Base-by-base conservation (phyloP, 495 filamentous ascomycete genomes). In the Xeromyces bisporus region DNA sequence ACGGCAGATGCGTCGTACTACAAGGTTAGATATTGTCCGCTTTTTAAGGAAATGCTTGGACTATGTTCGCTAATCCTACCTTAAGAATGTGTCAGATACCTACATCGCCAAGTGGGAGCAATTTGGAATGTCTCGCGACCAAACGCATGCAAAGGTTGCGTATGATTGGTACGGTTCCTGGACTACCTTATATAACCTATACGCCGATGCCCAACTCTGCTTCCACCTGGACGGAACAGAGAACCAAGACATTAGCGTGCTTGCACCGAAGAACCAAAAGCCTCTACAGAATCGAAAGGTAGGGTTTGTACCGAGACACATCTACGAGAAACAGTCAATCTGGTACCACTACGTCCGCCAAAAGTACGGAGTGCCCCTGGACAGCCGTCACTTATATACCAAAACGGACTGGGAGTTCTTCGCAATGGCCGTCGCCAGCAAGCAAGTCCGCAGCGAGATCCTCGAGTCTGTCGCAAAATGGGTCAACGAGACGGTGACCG, bases 391-490 rank as follows among this genome's bases (percentile, higher is more conserved):
- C 48, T 48, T 80, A 4, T 92, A 85, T 48, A 84, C 86, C 13
- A 94, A 94, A 55, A 77, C 73, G 20, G 85, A 93, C 53, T 93
- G 85, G 85, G 77, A 92, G 44, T 80, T 93, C 53, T 93, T 86
- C 46, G 75, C 75, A 1, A 83, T 85, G 33, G 79, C 86, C 2
- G 73, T 93, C 6, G 67, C 80, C 9, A 67, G 66, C 26, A 61
- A 69, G 38, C 46, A 61, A 31, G 75, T 77, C 6, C 69, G 80
- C 23, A 56, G 64, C 9, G 69, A 80, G 54, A 83, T 93, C 36
- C 56, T 93, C 21, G 62, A 74, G n/a, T 69, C 69, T 18, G 71
- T 92, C 29, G 83, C 80, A 0, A 62, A 55, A 30, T 94, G 85
- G 84, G 67, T 93, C 37, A 86, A 87, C 37, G 77, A 92, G 51